Base-by-base conservation (phyloP, 2,329 filamentous ascomycete species). In the Emmonsiellopsis sp. region DNA sequence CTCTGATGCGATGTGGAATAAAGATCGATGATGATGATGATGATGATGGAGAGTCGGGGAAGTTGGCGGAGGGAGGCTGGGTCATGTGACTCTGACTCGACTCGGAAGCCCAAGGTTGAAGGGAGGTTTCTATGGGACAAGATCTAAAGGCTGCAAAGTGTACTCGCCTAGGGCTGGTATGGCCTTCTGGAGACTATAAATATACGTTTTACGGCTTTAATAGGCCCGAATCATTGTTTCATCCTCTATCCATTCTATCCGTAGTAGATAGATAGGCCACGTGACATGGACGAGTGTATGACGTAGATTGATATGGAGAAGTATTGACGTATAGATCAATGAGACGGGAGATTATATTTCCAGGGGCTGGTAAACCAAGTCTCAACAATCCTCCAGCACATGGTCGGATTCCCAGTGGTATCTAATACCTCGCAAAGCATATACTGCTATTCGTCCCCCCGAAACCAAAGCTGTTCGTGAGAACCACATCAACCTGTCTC, bases 381-480 rank as follows among this genome's bases (percentile, higher is more conserved):
- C 20, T 5, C 20, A 26, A 26, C 20, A 26, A 26, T 26, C 20
- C 20, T 26, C 20, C 20, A 26, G 20, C 5, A 26, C 20, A 26
- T 26, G 20, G 3, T 26, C 20, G 20, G 20, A 44, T 45, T 52
- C 43, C 58, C 51, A 56, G 48, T 7, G 10, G 16, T 7, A 41
- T 41, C 52, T 50, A 52, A 50, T 61, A 62, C 51, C 60, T 64
- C 5, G 67, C 61, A 63, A 97, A 92, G 51, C 90, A 90, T 38
- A 98, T 74, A 52, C 84, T 90, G 42, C 92, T 91, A 73, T 98
- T 98, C 1, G 92, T 97, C 13, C 93, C 93, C 9, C 93, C 93
- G 73, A 98, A 98, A 0, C 93, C 93, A 72, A 98, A 98, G 67
- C 92, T 97, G 65, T 98, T 98, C 3, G 89, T 93, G 54, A 98